phyloP scores from a whole-genome alignment of 1,284 basidiomycete species.

The Trichosporon sp. region DNA sequence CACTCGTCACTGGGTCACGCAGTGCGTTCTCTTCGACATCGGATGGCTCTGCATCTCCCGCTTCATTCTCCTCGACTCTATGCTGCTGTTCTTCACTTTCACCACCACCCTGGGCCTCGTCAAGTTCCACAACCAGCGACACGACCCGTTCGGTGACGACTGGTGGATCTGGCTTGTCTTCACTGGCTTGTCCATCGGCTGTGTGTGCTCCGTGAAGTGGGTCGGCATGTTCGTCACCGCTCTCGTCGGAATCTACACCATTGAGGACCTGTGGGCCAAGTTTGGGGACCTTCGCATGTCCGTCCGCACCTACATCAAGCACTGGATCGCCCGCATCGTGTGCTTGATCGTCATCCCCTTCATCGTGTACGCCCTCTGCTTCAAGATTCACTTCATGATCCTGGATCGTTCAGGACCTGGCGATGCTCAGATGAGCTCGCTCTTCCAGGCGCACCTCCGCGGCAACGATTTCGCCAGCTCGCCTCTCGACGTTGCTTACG shows the following conservation, averaged over 20 bases:
- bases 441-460: conserved; percentile 94
- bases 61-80: conserved; percentile 95
- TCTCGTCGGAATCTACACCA: conserved; percentile 89
- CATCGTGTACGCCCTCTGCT: conserved; percentile 84
- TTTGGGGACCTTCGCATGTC: conserved; percentile 94
- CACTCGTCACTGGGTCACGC: conserved; percentile 82
- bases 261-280: conserved; percentile 98
- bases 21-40: conserved; percentile 91
- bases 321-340: conserved; percentile 81
- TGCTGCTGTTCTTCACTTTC: conserved; percentile 97
- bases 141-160: conserved; percentile 80
- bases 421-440: conserved; percentile 95
- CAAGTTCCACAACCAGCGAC: conserved; percentile 95
- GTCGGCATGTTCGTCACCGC: conserved; percentile 92
- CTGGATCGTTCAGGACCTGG: conserved; percentile 92
- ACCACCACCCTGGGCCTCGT: conserved; percentile 90
- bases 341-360: conserved; percentile 87
- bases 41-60: conserved; percentile 94
- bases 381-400: conserved; percentile 94
- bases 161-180: conserved; percentile 95
- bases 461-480: conserved; percentile 89
- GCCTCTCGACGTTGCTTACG: conserved; percentile 83
- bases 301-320: conserved; percentile 71
- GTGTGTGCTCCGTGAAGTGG: conserved; percentile 96
- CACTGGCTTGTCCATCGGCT: conserved; percentile 89